Base-by-base conservation (phyloP, 768 basidiomycete genomes). In the Lepiota venenata region DNA sequence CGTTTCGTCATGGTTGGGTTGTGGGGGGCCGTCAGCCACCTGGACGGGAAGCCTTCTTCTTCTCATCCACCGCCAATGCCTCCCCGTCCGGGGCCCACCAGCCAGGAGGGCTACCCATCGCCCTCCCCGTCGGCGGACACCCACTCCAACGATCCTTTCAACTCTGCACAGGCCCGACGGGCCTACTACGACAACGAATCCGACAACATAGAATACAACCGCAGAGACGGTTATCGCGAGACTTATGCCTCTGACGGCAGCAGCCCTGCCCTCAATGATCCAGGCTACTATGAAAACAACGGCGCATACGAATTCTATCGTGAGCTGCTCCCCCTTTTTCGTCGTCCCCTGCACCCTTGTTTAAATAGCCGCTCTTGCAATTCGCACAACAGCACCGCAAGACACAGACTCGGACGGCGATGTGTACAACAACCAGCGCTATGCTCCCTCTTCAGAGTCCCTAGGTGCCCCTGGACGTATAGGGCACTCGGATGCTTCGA, bases 341-440 rank as follows among this genome's bases (percentile, higher is more conserved):
- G 44, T 14, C 51, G 45, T 56, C 44, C 61, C 47, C 44, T 57
- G 43, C 52, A 54, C 62, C 53, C 60, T 61, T 54, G 61, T 65
- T 44, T 55, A 54, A 25, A 62, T 60, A 32, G 32, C 32, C 32
- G 32, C 32, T 57, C 47, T 56, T 62, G 50, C 47, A 22, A 47
- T 32, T 44, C 36, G 44, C 46, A 42, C 46, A 42, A 35, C 63
- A 91, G 89, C 84, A 46, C 82, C 83, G 57, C 86, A 80, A 68
- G 91, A 93, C 70, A 91, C 87, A 29, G 91, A 93, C 69, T 92
- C 90, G 15, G 91, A 93, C 59, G 79, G 80, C 49, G 90, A 80
- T 66, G 74, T 84, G 50, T 90, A 91, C 63, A 82, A 77, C 11
- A 82, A 83, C 58, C 83, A 84, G 35, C 43, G 42, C n/a, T 83